Conservation (phyloP, 257 asterid genomes). For the Fraxinus excelsior region DNA sequence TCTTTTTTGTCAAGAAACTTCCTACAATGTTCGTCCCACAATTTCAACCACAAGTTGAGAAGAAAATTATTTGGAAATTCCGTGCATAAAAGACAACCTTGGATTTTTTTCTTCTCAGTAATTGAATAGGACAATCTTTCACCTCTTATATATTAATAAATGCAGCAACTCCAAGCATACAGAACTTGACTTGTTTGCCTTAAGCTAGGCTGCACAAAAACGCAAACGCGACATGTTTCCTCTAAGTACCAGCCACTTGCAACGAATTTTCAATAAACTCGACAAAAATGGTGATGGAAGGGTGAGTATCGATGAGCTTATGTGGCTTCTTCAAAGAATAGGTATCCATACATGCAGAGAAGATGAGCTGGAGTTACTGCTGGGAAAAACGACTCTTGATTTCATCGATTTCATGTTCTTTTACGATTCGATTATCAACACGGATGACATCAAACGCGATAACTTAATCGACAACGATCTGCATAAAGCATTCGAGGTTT, state of each 20-base stretch:
- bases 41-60: not conserved
- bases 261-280: slow-evolving; percentile 31
- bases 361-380: slow-evolving; percentile 32
- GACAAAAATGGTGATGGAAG: slow-evolving; percentile 37
- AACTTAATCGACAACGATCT: slow-evolving; percentile 18
- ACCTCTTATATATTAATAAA: not conserved
- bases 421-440: slow-evolving; percentile 26
- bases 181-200: not conserved
- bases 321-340: slow-evolving; percentile 26
- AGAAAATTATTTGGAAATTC: not conserved
- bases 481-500: slow-evolving; percentile 31
- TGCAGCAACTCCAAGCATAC: too few relatives aligned
- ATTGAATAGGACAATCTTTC: not conserved
- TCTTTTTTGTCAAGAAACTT: not conserved
- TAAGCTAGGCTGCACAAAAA: not conserved
- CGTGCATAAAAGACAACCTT: not conserved
- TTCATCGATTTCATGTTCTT: slow-evolving; percentile 35
- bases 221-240: slow-evolving; percentile 15
- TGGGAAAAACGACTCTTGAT: slow-evolving; percentile 31
- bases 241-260: slow-evolving; percentile 22
- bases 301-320: slow-evolving; percentile 37
- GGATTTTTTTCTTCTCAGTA: not conserved
- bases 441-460: not conserved
- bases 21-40: not conserved
- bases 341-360: slow-evolving; percentile 24